phyloP scores from a whole-genome alignment of 2,329 filamentous ascomycete genomes.

The Mariannaea sp. region DNA sequence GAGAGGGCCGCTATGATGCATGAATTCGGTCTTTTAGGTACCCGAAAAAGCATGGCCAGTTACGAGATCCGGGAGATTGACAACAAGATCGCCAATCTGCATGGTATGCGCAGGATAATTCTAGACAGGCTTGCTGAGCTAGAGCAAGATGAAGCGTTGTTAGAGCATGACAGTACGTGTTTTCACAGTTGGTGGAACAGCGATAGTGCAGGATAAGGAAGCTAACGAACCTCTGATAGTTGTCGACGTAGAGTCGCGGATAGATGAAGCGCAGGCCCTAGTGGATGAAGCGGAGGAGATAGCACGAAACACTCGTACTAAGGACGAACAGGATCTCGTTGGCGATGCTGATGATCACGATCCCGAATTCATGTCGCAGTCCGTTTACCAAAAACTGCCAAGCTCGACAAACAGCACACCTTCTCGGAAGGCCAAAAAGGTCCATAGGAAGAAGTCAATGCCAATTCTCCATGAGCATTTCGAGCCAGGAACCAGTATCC shows the following conservation, averaged over 20 bases:
- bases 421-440: slow-evolving; percentile 55
- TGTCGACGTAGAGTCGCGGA: slow-evolving; percentile 63
- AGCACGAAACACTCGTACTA: slow-evolving; percentile 56
- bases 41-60: slow-evolving; percentile 97
- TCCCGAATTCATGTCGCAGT: slow-evolving; percentile 89
- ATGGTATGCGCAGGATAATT: slow-evolving; percentile 90
- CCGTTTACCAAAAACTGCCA: slow-evolving; percentile 92
- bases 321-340: slow-evolving; percentile 59
- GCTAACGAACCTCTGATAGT: slow-evolving; percentile 57
- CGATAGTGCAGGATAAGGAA: slow-evolving; percentile 4
- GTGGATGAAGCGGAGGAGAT: slow-evolving; percentile 63
- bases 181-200: too few relatives aligned
- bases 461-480: slow-evolving; percentile 95
- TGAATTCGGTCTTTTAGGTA: slow-evolving; percentile 84
- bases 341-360: slow-evolving; percentile 56
- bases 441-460: slow-evolving; percentile 79
- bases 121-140: slow-evolving; percentile 82
- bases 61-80: slow-evolving; percentile 96
- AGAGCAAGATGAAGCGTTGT: slow-evolving; percentile 86
- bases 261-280: slow-evolving; percentile 65
- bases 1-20: slow-evolving; percentile 82
- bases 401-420: slow-evolving; percentile 55
- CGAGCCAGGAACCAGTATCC: slow-evolving; percentile 84
- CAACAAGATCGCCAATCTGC: slow-evolving; percentile 91
- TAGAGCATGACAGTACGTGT: slow-evolving; percentile 87